Base-by-base conservation (phyloP, 192 early-diverging fungal genomes). In the Linderina pennispora region DNA sequence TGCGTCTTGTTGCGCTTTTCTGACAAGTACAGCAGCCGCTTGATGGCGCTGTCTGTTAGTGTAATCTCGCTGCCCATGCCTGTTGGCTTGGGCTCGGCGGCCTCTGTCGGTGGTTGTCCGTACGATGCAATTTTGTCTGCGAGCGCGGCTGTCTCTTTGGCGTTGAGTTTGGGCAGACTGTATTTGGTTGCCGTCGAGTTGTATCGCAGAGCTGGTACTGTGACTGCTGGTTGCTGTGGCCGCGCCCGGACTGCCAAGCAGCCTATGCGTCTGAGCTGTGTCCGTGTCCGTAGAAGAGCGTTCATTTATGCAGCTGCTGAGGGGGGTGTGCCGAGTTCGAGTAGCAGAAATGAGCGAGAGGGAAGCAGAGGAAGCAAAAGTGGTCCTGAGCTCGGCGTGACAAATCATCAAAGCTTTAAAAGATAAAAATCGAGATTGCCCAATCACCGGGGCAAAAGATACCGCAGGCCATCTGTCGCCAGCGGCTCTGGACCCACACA, bases 1-100 rank as follows among this genome's bases (percentile, higher is more conserved):
- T 74, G 70, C n/a, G 70, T 74, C 44, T 53, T 58, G 20, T 41
- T 23, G 9, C 63, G 62, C 42, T 66, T 36, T 33, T 74, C 55
- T 3, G 63, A 62, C 2, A 74, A 36, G 28, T 66, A 44, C 32
- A 42, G 44, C 21, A 74, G 70, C 38, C 70, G 48, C 6, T 38
- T 20, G 15, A 74, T 62, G 4, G 70, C 70, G 21, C 59, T 62
- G 10, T 65, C 63, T 5, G 63, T 74, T 21, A 74, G 63, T 14
- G 34, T 21, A 14, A 68, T 44, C 4, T 49, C 38, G 8, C n/a
- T 22, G 11, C 24, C 39, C 28, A 7, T 47, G 23, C 40, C 40
- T 42, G 38, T 45, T 32, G 25, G 52, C 36, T 25, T 32, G 19
- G 36, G 7, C 31, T 34, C n/a, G 25, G 15, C 33, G 52, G n/a